These are phyloP conservation scores for Dryas integrifolia DNA, from an alignment of 331 rosid genomes.

Conservation along the genomic window DNA sequence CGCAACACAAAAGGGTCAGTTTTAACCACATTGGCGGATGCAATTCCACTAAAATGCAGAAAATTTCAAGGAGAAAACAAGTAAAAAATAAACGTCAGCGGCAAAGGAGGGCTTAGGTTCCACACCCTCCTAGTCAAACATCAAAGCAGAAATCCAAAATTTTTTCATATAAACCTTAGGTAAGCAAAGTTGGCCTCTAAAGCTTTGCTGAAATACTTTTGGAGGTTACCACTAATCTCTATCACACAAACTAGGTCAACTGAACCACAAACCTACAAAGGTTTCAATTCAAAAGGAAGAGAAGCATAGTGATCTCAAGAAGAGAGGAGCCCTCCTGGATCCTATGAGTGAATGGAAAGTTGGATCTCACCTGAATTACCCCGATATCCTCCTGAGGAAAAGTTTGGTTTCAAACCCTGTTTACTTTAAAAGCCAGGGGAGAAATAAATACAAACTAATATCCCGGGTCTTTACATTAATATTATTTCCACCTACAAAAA, in stretches of 20 bases:
- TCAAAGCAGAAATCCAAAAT: not conserved
- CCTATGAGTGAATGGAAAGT: no score
- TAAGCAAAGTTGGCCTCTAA: not conserved
- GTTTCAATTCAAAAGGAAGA: not conserved
- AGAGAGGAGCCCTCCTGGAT: no score
- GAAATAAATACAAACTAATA: not conserved
- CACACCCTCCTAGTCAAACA: not conserved
- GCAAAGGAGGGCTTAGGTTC: not conserved
- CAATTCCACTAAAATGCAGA: slow-evolving; percentile 3
- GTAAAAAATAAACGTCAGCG: not conserved
- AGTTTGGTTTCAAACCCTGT: no score
- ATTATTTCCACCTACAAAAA: not conserved
- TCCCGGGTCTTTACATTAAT: not conserved
- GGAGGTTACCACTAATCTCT: not conserved
- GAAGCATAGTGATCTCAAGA: not conserved
- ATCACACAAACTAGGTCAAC: slow-evolving; percentile 7
- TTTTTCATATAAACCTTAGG: not conserved
- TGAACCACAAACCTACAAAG: not conserved
- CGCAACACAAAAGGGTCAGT: not conserved
- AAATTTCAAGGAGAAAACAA: not conserved
- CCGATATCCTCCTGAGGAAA: no score
- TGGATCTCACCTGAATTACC: no score
- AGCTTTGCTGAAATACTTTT: not conserved
- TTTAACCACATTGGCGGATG: not conserved
- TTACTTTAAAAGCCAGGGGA: not conserved